A percentile compares a stretch with the other conserved stretches of the same genome.
Conservation (phyloP, 208 protist genomes). For the Leptomonas pyrrhocoris region DNA sequence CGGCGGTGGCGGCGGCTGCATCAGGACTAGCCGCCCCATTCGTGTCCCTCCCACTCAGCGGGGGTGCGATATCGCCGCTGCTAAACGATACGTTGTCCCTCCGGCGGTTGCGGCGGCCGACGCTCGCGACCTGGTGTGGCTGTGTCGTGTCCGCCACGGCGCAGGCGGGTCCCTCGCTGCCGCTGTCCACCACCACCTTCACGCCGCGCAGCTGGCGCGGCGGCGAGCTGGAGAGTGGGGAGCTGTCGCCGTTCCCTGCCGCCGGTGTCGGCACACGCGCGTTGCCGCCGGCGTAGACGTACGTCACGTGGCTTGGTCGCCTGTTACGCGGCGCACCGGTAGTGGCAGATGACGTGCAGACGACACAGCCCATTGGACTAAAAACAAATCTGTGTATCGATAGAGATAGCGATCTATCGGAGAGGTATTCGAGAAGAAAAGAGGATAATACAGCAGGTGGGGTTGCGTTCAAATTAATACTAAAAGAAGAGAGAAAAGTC, state of each 20-base stretch:
- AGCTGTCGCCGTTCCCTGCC: too few relatives aligned
- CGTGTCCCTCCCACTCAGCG: neutral
- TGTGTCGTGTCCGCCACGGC: neutral
- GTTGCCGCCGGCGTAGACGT: neutral
- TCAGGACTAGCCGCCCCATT: neutral
- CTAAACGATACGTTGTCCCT: neutral
- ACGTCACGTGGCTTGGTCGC: neutral
- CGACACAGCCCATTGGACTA: conserved; percentile 14
- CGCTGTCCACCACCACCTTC: neutral
- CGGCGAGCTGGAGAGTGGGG: neutral
- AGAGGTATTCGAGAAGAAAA: conserved; percentile 18
- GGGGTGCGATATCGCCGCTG: neutral
- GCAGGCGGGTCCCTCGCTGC: neutral
- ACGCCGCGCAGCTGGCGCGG: neutral
- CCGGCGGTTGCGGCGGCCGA: neutral
- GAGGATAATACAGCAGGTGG: too few relatives aligned
- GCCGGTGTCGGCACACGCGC: neutral
- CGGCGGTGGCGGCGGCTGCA: too few relatives aligned
- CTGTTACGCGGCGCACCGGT: too few relatives aligned
- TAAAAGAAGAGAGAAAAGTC: too few relatives aligned
- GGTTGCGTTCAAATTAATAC: too few relatives aligned
- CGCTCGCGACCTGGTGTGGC: neutral
- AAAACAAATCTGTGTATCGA: too few relatives aligned
- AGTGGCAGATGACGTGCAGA: neutral
- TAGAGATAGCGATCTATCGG: too few relatives aligned